Evolutionary conservation across 2,329 filamentous ascomycete species (phyloP).

Genomic region (Penicillium sp.): DNA sequence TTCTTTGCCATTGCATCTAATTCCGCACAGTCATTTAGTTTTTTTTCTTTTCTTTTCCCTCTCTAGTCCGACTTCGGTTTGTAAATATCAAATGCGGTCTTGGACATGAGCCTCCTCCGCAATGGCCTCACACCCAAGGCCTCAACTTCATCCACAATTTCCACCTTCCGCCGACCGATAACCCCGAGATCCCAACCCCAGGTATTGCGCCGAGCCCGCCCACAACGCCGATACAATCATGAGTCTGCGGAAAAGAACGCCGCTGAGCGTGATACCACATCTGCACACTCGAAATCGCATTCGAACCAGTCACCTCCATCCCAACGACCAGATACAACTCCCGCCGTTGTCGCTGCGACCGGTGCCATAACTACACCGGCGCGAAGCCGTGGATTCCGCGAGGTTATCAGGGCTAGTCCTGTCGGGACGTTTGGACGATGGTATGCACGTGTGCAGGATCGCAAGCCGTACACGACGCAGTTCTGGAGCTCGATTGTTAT

Average conservation of each 20-base stretch:
- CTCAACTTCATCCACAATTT: conserved; percentile 5
- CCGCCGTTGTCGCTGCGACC: conserved; percentile 25
- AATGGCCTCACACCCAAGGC: conserved; percentile 14
- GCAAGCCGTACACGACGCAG: conserved; percentile 76
- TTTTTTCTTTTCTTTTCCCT: not conserved
- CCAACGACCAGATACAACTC: conserved; percentile 9
- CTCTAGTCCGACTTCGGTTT: not conserved
- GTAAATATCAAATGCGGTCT: not conserved
- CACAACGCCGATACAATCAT: conserved; percentile 21
- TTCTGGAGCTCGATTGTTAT: conserved; percentile 72
- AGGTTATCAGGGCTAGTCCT: conserved; percentile 32
- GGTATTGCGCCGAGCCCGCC: conserved; percentile 17
- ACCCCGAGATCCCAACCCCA: conserved; percentile 13
- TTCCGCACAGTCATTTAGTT: not conserved
- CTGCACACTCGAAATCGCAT: not conserved
- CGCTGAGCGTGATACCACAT: not conserved
- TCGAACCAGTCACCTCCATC: conserved; percentile 1
- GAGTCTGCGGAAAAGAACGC: not conserved
- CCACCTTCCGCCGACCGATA: conserved; percentile 10
- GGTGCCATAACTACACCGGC: conserved; percentile 22
- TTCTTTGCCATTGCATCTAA: not conserved
- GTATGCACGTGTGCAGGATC: conserved; percentile 70
- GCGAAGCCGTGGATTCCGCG: conserved; percentile 28
- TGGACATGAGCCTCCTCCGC: conserved; percentile 20
- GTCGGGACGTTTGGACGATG: conserved; percentile 37